These are phyloP conservation scores for Rubroshorea leprosula DNA, from an alignment of 345 rosid genomes.

Conservation along the genomic window DNA sequence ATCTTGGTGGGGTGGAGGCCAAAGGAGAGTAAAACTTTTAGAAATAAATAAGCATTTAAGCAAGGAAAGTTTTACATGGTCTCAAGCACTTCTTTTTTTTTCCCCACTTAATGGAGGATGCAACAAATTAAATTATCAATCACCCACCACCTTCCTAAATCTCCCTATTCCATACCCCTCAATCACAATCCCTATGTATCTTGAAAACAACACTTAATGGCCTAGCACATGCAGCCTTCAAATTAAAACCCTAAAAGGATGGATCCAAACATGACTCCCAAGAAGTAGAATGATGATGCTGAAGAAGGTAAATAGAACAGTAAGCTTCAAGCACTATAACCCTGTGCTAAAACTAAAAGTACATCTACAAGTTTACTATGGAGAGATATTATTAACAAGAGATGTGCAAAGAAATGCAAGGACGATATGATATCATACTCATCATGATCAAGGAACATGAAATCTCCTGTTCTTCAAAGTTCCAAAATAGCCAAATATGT, in stretches of 20 bases:
- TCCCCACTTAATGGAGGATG: constrained; percentile 10
- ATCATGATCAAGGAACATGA: constrained; percentile 14
- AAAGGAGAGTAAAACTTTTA: background rate
- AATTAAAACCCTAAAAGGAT: constrained; percentile 6
- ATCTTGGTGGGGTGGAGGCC: background rate
- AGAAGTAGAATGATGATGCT: constrained; percentile 13
- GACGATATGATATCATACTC: constrained; percentile 20
- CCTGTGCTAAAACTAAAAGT: constrained; percentile 21
- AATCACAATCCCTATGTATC: constrained; percentile 23
- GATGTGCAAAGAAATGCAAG: constrained; percentile 7
- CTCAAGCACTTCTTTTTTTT: constrained; percentile 9
- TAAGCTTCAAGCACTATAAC: constrained; percentile 14
- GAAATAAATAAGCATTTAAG: background rate
- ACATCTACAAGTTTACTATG: background rate
- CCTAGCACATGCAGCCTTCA: constrained; percentile 24
- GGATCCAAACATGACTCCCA: constrained; percentile 11
- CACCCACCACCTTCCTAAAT: background rate
- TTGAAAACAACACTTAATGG: constrained; percentile 21
- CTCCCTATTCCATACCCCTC: constrained; percentile 2
- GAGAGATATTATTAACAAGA: too few species aligned
- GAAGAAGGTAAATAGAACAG: background rate
- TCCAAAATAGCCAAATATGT: background rate
- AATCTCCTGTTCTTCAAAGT: constrained; percentile 16
- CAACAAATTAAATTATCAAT: constrained; percentile 3
- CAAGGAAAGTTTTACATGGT: constrained; percentile 15